Conservation (phyloP, 306 rosid species). For the Inga laurina region DNA sequence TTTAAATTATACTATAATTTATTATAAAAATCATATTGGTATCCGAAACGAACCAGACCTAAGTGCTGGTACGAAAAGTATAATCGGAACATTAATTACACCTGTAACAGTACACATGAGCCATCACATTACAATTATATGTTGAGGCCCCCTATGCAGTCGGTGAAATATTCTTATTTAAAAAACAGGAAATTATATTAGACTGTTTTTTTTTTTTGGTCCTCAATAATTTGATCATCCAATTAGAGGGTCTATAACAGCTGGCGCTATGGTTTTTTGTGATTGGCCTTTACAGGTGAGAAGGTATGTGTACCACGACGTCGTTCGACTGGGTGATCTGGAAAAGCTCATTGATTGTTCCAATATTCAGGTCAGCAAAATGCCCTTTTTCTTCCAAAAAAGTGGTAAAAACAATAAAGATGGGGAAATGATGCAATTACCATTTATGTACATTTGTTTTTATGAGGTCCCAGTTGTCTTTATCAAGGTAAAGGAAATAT, state of each 20-base stretch:
- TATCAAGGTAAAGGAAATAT: not conserved
- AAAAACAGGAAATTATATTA: not conserved
- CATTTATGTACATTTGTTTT: not conserved
- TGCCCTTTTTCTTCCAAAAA: not conserved
- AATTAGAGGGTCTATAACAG: not conserved
- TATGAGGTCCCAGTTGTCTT: not conserved
- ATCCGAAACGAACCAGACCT: not conserved
- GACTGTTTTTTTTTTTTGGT: not conserved
- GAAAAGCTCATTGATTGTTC: constrained; percentile 91
- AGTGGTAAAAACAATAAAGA: not conserved
- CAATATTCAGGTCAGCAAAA: constrained; percentile 69
- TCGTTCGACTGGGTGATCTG: constrained; percentile 83
- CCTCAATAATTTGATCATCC: not conserved
- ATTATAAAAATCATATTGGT: not conserved
- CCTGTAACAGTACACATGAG: not conserved
- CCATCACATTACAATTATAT: not conserved
- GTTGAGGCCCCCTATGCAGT: too few relatives aligned
- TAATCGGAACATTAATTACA: not conserved
- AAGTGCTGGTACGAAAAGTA: not conserved
- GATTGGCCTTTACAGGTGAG: constrained; percentile 61
- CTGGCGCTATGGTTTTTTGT: not conserved
- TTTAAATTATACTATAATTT: not conserved
- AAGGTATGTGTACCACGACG: constrained; percentile 94
- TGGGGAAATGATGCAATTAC: not conserved
- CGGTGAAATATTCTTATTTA: too few relatives aligned